Base-by-base conservation (phyloP, 2,329 filamentous ascomycete species). In the Helminthosporium solani region DNA sequence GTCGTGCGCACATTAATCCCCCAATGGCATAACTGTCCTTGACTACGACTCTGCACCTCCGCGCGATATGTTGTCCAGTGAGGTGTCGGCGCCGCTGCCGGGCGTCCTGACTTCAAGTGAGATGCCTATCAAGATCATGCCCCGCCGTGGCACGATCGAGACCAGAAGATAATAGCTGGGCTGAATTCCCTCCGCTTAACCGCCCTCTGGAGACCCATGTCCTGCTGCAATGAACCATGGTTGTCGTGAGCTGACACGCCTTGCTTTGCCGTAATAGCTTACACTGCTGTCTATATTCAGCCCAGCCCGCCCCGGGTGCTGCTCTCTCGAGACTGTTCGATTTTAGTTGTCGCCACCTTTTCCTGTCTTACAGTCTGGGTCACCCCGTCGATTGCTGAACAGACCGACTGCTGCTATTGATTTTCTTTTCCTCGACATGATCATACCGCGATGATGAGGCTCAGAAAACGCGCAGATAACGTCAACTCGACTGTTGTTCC, bases 61-160 rank as follows among this genome's bases (percentile, higher is more conserved):
- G 38, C 31, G 43, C 34, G 40, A 46, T 15, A 31, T 44, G 43
- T 44, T 37, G 44, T 47, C 54, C 56, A 57, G 45, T 61, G 33
- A 42, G 37, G 42, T 53, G 38, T 40, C 42, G 43, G 37, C 39
- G 18, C 23, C 20, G 40, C 37, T 47, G 52, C 56, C 52, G 35
- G 42, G 46, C 45, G 46, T 47, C 42, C 34, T 44, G 28, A 19
- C 40, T 28, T 20, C 33, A 43, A 27, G n/a, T n/a, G n/a, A n/a
- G n/a, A 50, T 41, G 33, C 41, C 52, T 56, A 50, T 43, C 48
- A 44, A 52, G 50, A 53, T 49, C 38, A 42, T 42, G 47, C 56
- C 60, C 62, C 62, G 58, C 57, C 45, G 47, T 55, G 58, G 56
- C 58, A 60, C 53, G 45, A 54, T 46, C 33, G 27, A 28, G 44